These are phyloP conservation scores for Umbelopsis sp. DNA, from an alignment of 371 early-diverging fungal genomes.

Conservation along the genomic window DNA sequence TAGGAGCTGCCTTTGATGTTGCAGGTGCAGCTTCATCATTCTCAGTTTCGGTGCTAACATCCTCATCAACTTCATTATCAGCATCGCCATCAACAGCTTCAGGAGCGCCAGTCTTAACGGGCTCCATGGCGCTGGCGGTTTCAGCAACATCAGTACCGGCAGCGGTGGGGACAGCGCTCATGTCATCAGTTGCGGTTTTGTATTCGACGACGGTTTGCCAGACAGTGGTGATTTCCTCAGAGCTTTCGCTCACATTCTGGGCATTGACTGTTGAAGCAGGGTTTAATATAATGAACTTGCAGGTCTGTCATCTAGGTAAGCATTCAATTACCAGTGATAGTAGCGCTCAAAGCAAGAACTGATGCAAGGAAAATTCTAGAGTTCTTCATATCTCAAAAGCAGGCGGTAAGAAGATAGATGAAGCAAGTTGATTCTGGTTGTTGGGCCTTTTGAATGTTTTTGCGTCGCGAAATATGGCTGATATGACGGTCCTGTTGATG, in stretches of 20 bases:
- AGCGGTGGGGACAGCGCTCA: not conserved
- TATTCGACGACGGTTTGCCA: not conserved
- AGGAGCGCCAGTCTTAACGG: not conserved
- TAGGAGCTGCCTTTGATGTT: not conserved
- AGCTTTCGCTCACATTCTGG: not conserved
- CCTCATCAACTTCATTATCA: slow-evolving; percentile 15
- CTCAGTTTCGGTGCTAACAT: slow-evolving; percentile 4
- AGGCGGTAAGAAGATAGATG: not conserved
- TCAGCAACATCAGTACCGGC: not conserved
- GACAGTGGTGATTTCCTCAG: not conserved
- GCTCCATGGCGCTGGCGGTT: not conserved
- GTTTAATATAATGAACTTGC: not conserved
- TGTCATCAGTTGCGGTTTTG: not conserved
- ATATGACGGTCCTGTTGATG: not conserved
- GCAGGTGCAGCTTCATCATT: not conserved
- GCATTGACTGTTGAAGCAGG: not conserved
- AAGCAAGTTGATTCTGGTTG: too few species aligned
- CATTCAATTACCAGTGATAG: not conserved
- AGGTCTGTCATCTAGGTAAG: not conserved
- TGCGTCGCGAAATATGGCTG: not conserved
- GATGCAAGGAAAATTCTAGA: slow-evolving; percentile 4
- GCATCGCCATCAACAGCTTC: slow-evolving; percentile 3
- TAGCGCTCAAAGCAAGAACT: not conserved
- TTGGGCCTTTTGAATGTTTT: slow-evolving; percentile 10
- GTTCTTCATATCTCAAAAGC: slow-evolving; percentile 4